Evolutionary conservation across 768 basidiomycete species (phyloP).

Genomic region (Strobilomyces dryophilus): DNA sequence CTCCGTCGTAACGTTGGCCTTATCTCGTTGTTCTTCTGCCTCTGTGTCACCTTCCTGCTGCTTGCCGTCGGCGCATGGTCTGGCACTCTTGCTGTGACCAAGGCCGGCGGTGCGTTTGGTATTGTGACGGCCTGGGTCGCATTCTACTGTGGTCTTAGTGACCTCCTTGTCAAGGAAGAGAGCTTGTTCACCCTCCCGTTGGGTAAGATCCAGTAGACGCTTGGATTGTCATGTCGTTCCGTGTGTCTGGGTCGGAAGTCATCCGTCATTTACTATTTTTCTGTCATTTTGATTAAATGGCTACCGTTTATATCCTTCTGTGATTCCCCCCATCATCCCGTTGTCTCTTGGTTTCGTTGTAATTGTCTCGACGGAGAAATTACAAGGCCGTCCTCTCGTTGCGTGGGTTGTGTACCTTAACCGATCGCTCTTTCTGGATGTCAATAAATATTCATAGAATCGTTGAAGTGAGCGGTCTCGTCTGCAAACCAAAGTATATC

Average conservation of each 20-base stretch:
- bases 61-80: slow-evolving; percentile 40
- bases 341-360: neutral
- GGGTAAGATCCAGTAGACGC: slow-evolving; percentile 24
- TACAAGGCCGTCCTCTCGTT: neutral
- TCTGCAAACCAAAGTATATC: too few species aligned
- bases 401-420: neutral
- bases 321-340: neutral
- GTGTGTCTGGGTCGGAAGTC: neutral
- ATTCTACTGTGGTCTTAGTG: slow-evolving; percentile 42
- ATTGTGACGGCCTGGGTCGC: slow-evolving; percentile 45
- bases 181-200: slow-evolving; percentile 40
- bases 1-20: slow-evolving; percentile 49
- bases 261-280: slow-evolving; percentile 3
- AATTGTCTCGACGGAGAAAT: neutral
- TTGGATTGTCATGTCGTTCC: neutral
- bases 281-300: slow-evolving; percentile 7
- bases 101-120: slow-evolving; percentile 44
- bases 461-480: too few species aligned
- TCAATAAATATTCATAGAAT: too few species aligned
- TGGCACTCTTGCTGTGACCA: slow-evolving; percentile 17
- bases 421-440: neutral
- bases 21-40: slow-evolving; percentile 47
- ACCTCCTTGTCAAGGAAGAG: slow-evolving; percentile 37
- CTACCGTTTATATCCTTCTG: neutral
- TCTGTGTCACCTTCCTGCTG: slow-evolving; percentile 49